A percentile compares a stretch with the other conserved stretches of the same genome.
phyloP scores from a whole-genome alignment of 768 basidiomycete genomes.

The Trametes cubensis region DNA sequence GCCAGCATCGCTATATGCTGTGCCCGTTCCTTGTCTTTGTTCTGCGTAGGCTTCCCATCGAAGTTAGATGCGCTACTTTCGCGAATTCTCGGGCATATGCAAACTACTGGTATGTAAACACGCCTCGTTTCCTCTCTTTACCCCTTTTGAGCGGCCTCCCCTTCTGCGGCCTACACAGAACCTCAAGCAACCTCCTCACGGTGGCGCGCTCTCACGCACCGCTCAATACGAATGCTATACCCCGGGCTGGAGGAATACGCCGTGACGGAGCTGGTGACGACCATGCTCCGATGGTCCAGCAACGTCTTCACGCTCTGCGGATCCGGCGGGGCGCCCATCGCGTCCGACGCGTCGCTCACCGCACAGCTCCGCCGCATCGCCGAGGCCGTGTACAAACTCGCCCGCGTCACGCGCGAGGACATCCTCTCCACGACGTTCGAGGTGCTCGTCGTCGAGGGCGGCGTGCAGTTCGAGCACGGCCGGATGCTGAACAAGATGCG shows the following conservation, averaged over 20 bases:
- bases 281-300: conserved; percentile 71
- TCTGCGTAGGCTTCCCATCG: conserved; percentile 74
- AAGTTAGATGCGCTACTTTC: conserved; percentile 65
- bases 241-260: conserved; percentile 68
- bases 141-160: neutral
- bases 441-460: conserved; percentile 61
- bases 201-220: conserved; percentile 76
- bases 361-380: conserved; percentile 69
- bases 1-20: conserved; percentile 69
- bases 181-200: conserved; percentile 78
- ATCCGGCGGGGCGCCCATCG: conserved; percentile 47
- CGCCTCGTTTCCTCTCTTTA: conserved; percentile 12
- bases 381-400: conserved; percentile 61
- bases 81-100: conserved; percentile 31
- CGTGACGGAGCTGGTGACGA: conserved; percentile 71
- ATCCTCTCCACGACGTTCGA: conserved; percentile 81
- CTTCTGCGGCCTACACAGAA: conserved; percentile 43
- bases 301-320: conserved; percentile 70
- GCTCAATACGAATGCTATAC: conserved; percentile 66
- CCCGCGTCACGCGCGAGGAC: conserved; percentile 68
- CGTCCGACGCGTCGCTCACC: conserved; percentile 45
- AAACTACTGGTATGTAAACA: conserved; percentile 25
- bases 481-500: conserved; percentile 68
- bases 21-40: conserved; percentile 65
- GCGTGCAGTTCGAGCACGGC: conserved; percentile 49